Percentiles rank a stretch among this genome's conserved stretches.
Evolutionary conservation across 2,329 filamentous ascomycete species (phyloP).

Genomic region (Monosporascus sp.): DNA sequence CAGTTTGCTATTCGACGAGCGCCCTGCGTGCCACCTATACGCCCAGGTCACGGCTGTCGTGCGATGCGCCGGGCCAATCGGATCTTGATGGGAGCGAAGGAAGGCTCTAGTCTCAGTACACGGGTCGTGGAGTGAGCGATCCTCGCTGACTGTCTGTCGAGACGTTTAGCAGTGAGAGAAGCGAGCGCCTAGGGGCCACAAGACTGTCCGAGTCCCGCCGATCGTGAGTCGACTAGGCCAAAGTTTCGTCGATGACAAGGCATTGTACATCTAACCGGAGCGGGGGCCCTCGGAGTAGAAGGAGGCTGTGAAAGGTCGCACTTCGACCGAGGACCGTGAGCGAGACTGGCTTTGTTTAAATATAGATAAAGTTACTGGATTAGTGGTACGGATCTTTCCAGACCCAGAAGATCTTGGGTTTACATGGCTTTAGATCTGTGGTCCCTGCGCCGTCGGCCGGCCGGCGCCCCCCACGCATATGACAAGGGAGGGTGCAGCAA

Average conservation of each 20-base stretch:
- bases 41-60: constrained; percentile 8
- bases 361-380: constrained; percentile 6
- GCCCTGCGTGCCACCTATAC: constrained; percentile 12
- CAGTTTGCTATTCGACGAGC: neutral
- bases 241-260: constrained; percentile 7
- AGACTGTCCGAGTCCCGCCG: constrained; percentile 7
- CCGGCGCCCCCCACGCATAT: neutral
- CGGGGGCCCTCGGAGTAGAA: constrained; percentile 9
- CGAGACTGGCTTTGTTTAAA: constrained; percentile 6
- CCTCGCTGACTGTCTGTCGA: neutral
- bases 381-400: neutral
- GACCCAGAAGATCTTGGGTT: neutral
- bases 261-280: constrained; percentile 16
- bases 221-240: constrained; percentile 2
- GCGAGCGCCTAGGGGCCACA: constrained; percentile 4
- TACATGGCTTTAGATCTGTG: neutral
- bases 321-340: constrained; percentile 5
- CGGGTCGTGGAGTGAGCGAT: neutral
- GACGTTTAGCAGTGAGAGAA: neutral
- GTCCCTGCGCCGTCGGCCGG: neutral
- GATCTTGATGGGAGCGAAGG: constrained; percentile 12
- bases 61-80: constrained; percentile 16
- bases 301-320: constrained; percentile 17
- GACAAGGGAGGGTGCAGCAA: neutral
- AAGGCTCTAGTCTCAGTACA: constrained; percentile 5